A percentile compares a stretch with the other conserved stretches of the same genome.
Conservation (phyloP, 805 yeast genomes). For the Starmerella potacharoeniae region DNA sequence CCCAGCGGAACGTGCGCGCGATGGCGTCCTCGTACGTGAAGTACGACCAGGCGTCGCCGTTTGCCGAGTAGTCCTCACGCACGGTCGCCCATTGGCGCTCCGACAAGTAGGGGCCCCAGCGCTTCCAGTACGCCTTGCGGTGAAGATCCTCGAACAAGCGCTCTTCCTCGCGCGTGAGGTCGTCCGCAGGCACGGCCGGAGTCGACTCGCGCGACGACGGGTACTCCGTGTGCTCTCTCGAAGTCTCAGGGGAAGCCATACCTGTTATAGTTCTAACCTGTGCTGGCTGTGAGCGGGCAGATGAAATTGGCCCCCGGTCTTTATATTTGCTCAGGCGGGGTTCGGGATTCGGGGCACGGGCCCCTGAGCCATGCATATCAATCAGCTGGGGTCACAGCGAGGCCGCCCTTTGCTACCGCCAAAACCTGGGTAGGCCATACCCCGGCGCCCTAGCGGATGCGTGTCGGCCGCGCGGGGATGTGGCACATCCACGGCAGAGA, state of each 20-base stretch:
- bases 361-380: neutral
- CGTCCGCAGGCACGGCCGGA: slow-evolving; percentile 3
- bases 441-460: neutral
- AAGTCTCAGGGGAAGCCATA: neutral
- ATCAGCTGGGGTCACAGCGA: neutral
- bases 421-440: neutral
- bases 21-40: slow-evolving; percentile 79
- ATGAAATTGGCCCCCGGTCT: neutral
- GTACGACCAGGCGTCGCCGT: slow-evolving; percentile 84
- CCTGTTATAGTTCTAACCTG: neutral
- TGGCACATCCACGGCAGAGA: too few relatives aligned
- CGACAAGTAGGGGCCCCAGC: slow-evolving; percentile 86
- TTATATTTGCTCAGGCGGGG: neutral
- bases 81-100: slow-evolving; percentile 70
- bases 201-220: slow-evolving; percentile 8
- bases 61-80: slow-evolving; percentile 73
- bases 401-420: slow-evolving; percentile 1
- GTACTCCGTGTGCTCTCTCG: neutral
- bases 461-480: too few relatives aligned
- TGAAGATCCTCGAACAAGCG: slow-evolving; percentile 35
- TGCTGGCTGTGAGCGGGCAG: neutral
- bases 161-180: slow-evolving; percentile 28
- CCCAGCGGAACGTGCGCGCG: slow-evolving; percentile 82
- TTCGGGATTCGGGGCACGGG: neutral
- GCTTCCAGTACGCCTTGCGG: slow-evolving; percentile 50